Evolutionary conservation across 352 stramenopile species (phyloP).

Genomic region (Phytophthora chlamydospora): DNA sequence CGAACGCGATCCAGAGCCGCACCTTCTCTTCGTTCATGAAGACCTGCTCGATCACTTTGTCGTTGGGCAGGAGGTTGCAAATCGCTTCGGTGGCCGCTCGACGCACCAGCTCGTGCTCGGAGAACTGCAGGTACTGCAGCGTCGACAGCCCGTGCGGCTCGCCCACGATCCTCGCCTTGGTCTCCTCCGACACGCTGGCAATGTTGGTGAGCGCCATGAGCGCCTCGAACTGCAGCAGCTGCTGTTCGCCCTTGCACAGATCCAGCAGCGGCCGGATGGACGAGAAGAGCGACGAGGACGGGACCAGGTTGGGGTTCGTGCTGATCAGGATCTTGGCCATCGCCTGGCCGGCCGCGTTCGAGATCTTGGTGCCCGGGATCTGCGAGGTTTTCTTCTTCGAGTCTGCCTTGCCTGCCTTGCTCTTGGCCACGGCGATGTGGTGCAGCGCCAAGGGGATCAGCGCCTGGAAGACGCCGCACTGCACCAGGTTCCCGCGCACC

Average conservation of each 20-base stretch:
- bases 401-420: conserved; percentile 19
- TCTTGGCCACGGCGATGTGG: conserved; percentile 36
- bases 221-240: conserved; percentile 91
- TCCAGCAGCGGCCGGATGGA: conserved; percentile 90
- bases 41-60: conserved; percentile 93
- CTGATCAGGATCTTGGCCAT: conserved; percentile 97
- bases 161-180: conserved; percentile 89
- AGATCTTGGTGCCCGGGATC: conserved; percentile 83
- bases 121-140: conserved; percentile 95
- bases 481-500: conserved; percentile 77
- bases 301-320: conserved; percentile 94
- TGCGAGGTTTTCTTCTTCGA: conserved; percentile 49
- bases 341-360: conserved; percentile 89
- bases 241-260: conserved; percentile 94
- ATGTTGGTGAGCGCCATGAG: conserved; percentile 99
- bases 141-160: conserved; percentile 77
- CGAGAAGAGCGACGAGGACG: conserved; percentile 78
- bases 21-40: conserved; percentile 94
- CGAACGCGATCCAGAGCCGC: conserved; percentile 93
- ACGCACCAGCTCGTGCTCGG: conserved; percentile 96
- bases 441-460: conserved; percentile 71
- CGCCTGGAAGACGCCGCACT: conserved; percentile 79
- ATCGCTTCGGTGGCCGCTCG: conserved; percentile 96
- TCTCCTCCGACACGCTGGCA: conserved; percentile 92
- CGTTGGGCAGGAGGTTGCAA: conserved; percentile 95